phyloP scores from a whole-genome alignment of 306 rosid species.

The Neltuma alba region DNA sequence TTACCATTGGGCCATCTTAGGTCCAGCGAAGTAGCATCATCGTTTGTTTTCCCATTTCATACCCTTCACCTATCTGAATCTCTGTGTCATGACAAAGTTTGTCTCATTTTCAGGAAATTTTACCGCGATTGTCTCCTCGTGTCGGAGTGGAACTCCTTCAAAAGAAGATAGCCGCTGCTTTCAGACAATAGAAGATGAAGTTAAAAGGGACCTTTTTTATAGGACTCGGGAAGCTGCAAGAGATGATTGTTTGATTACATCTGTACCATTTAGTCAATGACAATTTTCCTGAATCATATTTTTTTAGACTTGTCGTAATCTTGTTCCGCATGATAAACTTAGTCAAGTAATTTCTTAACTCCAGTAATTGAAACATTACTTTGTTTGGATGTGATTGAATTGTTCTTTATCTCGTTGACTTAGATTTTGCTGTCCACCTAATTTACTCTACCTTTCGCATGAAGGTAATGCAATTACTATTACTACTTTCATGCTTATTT shows the following conservation, averaged over 20 bases:
- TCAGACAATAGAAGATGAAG: conserved; percentile 46
- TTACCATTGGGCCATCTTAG: conserved; percentile 6
- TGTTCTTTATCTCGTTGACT: neutral
- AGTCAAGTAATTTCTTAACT: neutral
- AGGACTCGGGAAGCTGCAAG: conserved; percentile 11
- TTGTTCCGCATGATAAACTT: neutral
- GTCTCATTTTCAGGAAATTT: conserved; percentile 60
- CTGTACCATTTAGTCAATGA: conserved; percentile 15
- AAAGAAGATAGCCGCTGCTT: conserved; percentile 78
- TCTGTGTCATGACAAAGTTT: conserved; percentile 25
- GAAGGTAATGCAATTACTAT: neutral
- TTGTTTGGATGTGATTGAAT: neutral
- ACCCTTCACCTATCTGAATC: conserved; percentile 6
- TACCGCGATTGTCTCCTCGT: conserved; percentile 86
- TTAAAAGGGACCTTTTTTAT: conserved; percentile 7
- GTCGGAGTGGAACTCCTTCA: conserved; percentile 86
- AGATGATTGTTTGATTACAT: conserved; percentile 24
- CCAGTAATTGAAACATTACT: neutral
- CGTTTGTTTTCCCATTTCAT: neutral
- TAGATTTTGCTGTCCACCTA: too few species aligned
- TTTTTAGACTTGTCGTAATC: neutral
- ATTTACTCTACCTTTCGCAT: neutral
- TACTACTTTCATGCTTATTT: neutral
- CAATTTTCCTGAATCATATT: neutral
- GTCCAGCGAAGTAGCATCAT: neutral